Evolutionary conservation across 768 basidiomycete species (phyloP).

Genomic region (Mycena haematopus): DNA sequence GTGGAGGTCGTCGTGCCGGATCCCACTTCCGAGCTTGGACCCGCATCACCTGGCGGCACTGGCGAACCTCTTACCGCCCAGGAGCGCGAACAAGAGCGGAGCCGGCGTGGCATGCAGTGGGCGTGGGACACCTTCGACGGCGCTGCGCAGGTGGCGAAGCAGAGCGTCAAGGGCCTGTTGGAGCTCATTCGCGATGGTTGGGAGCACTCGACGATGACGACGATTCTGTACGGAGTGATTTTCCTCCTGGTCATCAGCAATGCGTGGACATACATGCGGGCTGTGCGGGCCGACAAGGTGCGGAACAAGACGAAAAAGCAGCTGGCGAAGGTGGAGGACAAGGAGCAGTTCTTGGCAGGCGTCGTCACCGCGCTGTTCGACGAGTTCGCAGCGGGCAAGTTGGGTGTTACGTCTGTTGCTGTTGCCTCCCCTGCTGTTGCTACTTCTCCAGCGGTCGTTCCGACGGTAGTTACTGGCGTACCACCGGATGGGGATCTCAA

Average conservation of each 20-base stretch:
- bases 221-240: conserved; percentile 77
- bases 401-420: conserved; percentile 23
- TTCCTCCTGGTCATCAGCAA: conserved; percentile 78
- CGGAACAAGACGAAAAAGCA: conserved; percentile 56
- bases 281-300: conserved; percentile 42
- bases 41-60: conserved; percentile 22
- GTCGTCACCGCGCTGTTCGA: conserved; percentile 78
- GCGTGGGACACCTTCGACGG: conserved; percentile 87
- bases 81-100: conserved; percentile 70
- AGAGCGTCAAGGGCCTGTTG: conserved; percentile 72
- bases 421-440: conserved; percentile 11
- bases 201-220: conserved; percentile 77
- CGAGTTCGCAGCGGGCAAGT: conserved; percentile 61
- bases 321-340: conserved; percentile 63
- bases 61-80: conserved; percentile 44
- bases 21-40: conserved; percentile 23
- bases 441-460: conserved; percentile 13
- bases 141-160: conserved; percentile 70
- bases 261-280: conserved; percentile 62
- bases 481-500: conserved; percentile 40
- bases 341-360: conserved; percentile 77
- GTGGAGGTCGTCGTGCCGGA: conserved; percentile 62
- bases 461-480: conserved; percentile 9
- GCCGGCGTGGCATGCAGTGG: conserved; percentile 82
- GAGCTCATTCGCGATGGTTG: conserved; percentile 82